A percentile compares a stretch with the other conserved stretches of the same genome.
These are phyloP conservation scores for Aspergillus incahuasiensis DNA, from an alignment of 495 filamentous ascomycete species.

Conservation along the genomic window DNA sequence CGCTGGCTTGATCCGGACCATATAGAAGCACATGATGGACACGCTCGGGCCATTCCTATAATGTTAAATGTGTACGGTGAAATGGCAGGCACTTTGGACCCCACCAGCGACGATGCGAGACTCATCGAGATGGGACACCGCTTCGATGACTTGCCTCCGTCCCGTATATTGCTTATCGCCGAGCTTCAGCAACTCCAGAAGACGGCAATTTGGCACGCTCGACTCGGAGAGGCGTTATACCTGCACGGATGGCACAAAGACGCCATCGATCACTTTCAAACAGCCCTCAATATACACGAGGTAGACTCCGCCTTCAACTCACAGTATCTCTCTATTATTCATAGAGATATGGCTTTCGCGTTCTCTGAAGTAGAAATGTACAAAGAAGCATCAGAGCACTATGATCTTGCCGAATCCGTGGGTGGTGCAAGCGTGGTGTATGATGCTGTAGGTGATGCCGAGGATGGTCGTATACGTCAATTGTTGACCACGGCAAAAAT, in stretches of 20 bases:
- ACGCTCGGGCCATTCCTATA: no score
- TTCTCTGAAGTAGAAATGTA: background rate
- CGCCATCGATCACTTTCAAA: background rate
- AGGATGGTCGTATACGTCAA: no score
- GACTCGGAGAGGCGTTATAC: background rate
- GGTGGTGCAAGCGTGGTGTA: background rate
- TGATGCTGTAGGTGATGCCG: background rate
- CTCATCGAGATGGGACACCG: no score
- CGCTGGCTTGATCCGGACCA: no score
- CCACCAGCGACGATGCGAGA: no score
- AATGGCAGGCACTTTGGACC: no score
- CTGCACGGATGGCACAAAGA: background rate
- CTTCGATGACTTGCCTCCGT: no score
- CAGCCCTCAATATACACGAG: background rate
- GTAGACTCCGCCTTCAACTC: background rate
- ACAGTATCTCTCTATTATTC: background rate
- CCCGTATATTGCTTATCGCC: background rate
- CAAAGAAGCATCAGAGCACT: background rate
- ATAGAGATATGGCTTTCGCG: background rate
- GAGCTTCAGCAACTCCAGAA: background rate
- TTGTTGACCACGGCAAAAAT: background rate
- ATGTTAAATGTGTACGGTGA: no score
- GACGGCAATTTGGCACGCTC: background rate
- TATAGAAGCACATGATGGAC: no score
- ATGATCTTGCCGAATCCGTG: background rate